Base-by-base conservation (phyloP, 257 asterid species). In the Penstemon davidsonii region DNA sequence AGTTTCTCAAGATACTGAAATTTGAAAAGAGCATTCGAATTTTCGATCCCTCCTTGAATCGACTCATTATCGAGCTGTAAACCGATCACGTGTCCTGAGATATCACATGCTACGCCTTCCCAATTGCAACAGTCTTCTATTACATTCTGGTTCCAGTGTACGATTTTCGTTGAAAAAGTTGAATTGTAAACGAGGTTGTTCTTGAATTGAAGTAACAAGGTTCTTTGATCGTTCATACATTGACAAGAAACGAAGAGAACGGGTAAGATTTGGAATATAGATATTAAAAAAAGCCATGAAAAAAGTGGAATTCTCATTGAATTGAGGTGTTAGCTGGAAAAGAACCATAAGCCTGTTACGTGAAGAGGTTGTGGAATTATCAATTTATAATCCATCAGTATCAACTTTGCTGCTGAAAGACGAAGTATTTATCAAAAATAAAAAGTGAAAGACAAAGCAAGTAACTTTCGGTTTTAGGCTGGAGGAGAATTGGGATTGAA, bases 31-130 rank as follows among this genome's bases (percentile, higher is more conserved):
- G 49, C 56, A 36, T 51, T 81, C 5, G 88, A 76, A 10, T 72
- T 75, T 11, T 78, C 79, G 15, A 87, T 13, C 41, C 84, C 85
- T 5, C 78, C 70, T 0, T 61, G 9, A 25, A 90, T 81, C 0
- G 68, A 11, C 70, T 78, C 82, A 6, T 60, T 40, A 38, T 73
- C 80, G 25, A 87, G 81, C 63, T 84, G 74, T 41, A 90, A 76
- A 4, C 68, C 12, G 41, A 67, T 76, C 53, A 86, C 87, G 13
- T 52, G 85, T 6, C 92, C 96, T 0, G 75, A 50, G 7, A 10
- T 8, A 69, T 88, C 85, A 63, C 92, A 90, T 37, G 5, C 78
- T 19, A 88, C 73, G 60, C 96, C 87, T 6, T 13, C 15, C 96
- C 96, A 88, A 0, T 9, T 12, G 82, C 97, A 87, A 68, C 90